A percentile compares a stretch with the other conserved stretches of the same genome.
Conservation (phyloP, 1,139 yeast genomes). For the Saccharomyces uvarum region DNA sequence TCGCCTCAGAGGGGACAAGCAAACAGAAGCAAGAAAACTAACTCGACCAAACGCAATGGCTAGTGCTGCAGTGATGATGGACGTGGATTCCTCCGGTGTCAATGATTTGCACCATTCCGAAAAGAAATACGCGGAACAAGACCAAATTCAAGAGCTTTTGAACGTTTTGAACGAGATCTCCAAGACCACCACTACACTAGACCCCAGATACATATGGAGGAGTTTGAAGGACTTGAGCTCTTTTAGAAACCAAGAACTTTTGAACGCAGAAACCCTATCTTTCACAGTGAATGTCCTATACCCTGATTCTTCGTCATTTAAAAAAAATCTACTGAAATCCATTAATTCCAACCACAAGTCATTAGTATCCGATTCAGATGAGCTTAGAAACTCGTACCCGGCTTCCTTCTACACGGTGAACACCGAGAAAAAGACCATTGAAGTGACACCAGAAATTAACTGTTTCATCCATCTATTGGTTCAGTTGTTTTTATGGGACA, state of each 20-base stretch:
- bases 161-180: slow-evolving; percentile 30
- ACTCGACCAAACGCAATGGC: neutral
- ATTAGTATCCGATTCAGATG: slow-evolving; percentile 28
- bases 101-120: slow-evolving; percentile 13
- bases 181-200: slow-evolving; percentile 73
- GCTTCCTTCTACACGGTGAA: slow-evolving; percentile 28
- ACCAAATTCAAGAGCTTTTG: slow-evolving; percentile 28
- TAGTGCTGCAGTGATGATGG: neutral
- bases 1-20: neutral
- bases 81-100: neutral
- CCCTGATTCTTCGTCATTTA: slow-evolving; percentile 44
- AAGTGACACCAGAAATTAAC: slow-evolving; percentile 68
- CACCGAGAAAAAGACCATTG: slow-evolving; percentile 24
- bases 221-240: slow-evolving; percentile 78
- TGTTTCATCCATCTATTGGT: slow-evolving; percentile 70
- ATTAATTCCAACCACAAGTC: slow-evolving; percentile 33
- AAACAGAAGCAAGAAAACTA: neutral
- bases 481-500: slow-evolving; percentile 69
- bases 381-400: slow-evolving; percentile 29
- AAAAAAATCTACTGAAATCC: slow-evolving; percentile 39
- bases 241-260: slow-evolving; percentile 47
- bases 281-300: slow-evolving; percentile 43
- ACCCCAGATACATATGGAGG: slow-evolving; percentile 79
- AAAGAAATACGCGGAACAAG: slow-evolving; percentile 20
- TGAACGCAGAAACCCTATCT: slow-evolving; percentile 49